A percentile compares a stretch with the other conserved stretches of the same genome.
Conservation (phyloP, 2,329 filamentous ascomycete genomes). For the Diplodia corticola region DNA sequence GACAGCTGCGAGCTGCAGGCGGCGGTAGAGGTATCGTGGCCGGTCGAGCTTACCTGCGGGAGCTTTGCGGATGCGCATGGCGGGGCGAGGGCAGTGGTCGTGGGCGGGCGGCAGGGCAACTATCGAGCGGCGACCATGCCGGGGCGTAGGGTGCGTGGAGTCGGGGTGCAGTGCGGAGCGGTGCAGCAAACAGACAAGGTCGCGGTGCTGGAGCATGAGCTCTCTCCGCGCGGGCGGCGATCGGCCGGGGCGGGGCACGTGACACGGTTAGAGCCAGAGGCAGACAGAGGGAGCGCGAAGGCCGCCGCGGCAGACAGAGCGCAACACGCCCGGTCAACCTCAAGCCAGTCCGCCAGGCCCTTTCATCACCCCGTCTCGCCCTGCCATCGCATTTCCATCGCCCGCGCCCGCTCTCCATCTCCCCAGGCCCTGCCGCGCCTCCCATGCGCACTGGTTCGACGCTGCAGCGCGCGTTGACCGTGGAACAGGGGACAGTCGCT, state of each 20-base stretch:
- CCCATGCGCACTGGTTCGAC: constrained; percentile 41
- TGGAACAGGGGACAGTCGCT: constrained; percentile 44
- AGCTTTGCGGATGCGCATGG: constrained; percentile 82
- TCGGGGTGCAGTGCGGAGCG: neutral
- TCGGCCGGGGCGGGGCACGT: constrained; percentile 1
- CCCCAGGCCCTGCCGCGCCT: constrained; percentile 33
- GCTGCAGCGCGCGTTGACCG: constrained; percentile 43
- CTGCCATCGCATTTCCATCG: constrained; percentile 37
- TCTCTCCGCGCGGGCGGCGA: constrained; percentile 6
- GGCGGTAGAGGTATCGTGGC: constrained; percentile 2
- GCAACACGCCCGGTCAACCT: neutral
- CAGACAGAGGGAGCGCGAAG: neutral
- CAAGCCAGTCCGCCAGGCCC: constrained; percentile 23
- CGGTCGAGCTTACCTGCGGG: constrained; percentile 71
- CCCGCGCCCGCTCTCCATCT: constrained; percentile 30
- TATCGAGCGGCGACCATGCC: constrained; percentile 21
- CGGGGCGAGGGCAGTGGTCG: neutral
- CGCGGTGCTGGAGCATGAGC: neutral
- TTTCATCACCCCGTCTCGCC: constrained; percentile 38
- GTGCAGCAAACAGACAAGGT: neutral
- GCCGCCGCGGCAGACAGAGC: constrained; percentile 4
- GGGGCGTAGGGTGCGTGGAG: neutral
- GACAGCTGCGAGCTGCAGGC: neutral
- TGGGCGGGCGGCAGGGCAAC: neutral
- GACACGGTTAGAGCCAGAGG: neutral